Conservation (phyloP, 1,284 basidiomycete genomes). For the Sanguinoderma infundibulare region DNA sequence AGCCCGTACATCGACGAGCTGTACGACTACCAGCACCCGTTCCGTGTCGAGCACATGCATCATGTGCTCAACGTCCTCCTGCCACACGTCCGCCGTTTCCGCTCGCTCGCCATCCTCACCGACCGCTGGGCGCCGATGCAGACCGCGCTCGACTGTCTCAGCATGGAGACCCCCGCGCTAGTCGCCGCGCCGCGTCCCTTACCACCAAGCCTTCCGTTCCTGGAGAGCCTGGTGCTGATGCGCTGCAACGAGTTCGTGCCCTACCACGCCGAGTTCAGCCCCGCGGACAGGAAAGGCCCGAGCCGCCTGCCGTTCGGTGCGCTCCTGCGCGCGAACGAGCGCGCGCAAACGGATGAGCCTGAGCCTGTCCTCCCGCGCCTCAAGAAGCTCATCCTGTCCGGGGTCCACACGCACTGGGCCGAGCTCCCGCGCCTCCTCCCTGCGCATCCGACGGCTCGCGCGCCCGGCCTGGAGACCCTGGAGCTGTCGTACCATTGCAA, state of each 20-base stretch:
- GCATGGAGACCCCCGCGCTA: slow-evolving; percentile 24
- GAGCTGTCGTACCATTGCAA: slow-evolving; percentile 29
- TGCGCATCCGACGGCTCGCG: neutral
- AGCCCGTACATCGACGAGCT: slow-evolving; percentile 26
- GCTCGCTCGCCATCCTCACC: slow-evolving; percentile 54
- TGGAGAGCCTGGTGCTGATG: slow-evolving; percentile 56
- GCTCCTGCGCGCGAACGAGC: slow-evolving; percentile 9
- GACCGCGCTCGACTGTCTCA: slow-evolving; percentile 47
- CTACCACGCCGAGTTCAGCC: slow-evolving; percentile 48
- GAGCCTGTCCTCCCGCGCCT: slow-evolving; percentile 23
- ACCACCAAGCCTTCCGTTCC: slow-evolving; percentile 32
- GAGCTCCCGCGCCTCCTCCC: slow-evolving; percentile 20
- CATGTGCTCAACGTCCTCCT: slow-evolving; percentile 46
- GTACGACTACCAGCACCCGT: slow-evolving; percentile 41
- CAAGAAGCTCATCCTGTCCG: slow-evolving; percentile 26
- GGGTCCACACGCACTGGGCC: slow-evolving; percentile 30
- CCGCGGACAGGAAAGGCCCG: slow-evolving; percentile 41
- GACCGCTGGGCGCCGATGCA: slow-evolving; percentile 58
- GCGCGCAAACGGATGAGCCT: neutral
- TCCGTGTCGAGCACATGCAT: slow-evolving; percentile 47
- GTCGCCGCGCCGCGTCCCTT: slow-evolving; percentile 10
- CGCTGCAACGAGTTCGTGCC: slow-evolving; percentile 59
- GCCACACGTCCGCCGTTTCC: slow-evolving; percentile 52
- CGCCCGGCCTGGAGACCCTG: slow-evolving; percentile 16
- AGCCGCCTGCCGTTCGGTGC: slow-evolving; percentile 38